phyloP scores from a whole-genome alignment of 768 basidiomycete species.

The Agrocybe praecox region DNA sequence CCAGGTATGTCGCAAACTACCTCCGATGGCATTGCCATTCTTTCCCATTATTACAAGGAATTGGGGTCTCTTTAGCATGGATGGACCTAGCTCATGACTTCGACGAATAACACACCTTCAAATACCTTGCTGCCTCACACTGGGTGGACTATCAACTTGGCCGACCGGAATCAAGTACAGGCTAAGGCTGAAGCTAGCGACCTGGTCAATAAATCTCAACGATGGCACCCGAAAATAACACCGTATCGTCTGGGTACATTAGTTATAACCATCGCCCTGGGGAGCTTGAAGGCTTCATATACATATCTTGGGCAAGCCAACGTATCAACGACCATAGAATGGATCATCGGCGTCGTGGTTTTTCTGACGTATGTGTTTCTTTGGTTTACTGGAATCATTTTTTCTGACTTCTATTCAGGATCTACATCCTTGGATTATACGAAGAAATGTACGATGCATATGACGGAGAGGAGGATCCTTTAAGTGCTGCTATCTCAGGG shows the following conservation, averaged over 20 bases:
- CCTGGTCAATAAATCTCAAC: neutral
- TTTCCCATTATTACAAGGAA: no score
- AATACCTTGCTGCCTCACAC: no score
- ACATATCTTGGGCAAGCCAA: neutral
- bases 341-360: constrained; percentile 8
- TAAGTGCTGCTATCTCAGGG: neutral
- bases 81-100: no score
- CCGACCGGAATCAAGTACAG: neutral
- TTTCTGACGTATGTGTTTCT: constrained; percentile 1
- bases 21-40: no score
- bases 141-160: neutral
- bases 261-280: neutral
- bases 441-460: neutral
- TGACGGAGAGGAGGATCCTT: neutral
- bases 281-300: constrained; percentile 5
- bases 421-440: neutral
- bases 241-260: constrained; percentile 6
- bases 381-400: neutral
- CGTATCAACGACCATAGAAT: constrained; percentile 9
- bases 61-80: no score
- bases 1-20: no score
- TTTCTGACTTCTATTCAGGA: neutral
- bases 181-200: neutral
- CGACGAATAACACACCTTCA: no score
- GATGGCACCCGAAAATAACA: constrained; percentile 13